Evolutionary conservation across 805 yeast genomes (phyloP).

Genomic region (Lachancea quebecensis): DNA sequence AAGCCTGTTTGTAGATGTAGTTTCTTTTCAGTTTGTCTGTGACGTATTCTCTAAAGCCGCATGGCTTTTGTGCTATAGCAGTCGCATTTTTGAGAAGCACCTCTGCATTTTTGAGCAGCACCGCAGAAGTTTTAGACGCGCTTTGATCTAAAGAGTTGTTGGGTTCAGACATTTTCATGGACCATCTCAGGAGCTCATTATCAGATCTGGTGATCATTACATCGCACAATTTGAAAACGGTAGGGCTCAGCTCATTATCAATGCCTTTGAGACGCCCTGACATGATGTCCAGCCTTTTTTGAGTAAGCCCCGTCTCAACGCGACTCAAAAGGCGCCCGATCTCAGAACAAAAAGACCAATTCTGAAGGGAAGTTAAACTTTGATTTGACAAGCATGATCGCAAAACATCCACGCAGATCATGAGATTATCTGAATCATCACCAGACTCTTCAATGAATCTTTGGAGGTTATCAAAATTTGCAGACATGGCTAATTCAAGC

Average conservation of each 20-base stretch:
- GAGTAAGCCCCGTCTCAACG: constrained; percentile 13
- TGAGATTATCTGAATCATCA: background rate
- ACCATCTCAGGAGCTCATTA: constrained; percentile 21
- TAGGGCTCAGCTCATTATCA: constrained; percentile 18
- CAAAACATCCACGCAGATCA: background rate
- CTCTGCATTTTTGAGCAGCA: constrained; percentile 22
- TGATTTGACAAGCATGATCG: constrained; percentile 1
- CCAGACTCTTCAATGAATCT: background rate
- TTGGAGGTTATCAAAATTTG: constrained; percentile 10
- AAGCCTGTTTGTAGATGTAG: constrained; percentile 23
- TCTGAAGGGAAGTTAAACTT: background rate
- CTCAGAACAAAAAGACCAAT: constrained; percentile 20
- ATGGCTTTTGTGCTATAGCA: constrained; percentile 21
- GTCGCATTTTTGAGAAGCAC: constrained; percentile 20
- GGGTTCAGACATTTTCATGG: constrained; percentile 11
- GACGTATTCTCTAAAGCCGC: constrained; percentile 28
- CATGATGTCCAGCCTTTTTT: constrained; percentile 10
- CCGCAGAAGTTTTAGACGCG: constrained; percentile 8
- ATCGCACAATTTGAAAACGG: constrained; percentile 25
- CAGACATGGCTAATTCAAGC: constrained; percentile 7
- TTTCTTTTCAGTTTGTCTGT: constrained; percentile 27
- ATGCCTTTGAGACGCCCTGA: constrained; percentile 10
- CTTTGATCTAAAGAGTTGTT: background rate
- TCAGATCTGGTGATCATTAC: constrained; percentile 20
- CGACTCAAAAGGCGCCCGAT: constrained; percentile 14